Conservation (phyloP, 2,329 filamentous ascomycete species). For the Trematosphaeria pertusa region DNA sequence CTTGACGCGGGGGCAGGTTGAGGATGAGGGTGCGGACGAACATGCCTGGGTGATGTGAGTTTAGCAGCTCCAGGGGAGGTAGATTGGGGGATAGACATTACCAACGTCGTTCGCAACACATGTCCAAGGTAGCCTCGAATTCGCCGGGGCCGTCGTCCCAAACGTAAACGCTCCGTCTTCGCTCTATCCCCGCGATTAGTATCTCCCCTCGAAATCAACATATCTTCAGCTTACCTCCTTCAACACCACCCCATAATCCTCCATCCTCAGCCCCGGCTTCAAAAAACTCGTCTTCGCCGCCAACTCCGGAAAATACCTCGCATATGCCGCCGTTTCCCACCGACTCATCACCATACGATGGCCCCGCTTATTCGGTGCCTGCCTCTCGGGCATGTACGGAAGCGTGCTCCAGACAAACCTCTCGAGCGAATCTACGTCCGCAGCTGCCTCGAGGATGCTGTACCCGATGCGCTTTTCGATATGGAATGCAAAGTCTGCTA, state of each 20-base stretch:
- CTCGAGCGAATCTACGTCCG: neutral
- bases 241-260: conserved; percentile 3
- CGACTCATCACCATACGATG: neutral
- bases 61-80: neutral
- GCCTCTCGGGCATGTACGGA: neutral
- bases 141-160: conserved; percentile 1
- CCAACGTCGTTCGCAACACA: conserved; percentile 11
- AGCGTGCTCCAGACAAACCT: neutral
- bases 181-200: neutral
- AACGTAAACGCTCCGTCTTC: conserved; percentile 3
- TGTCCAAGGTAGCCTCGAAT: conserved; percentile 3
- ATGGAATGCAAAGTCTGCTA: neutral
- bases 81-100: neutral
- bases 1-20: neutral
- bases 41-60: neutral
- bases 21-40: neutral
- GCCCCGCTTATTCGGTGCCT: neutral
- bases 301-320: neutral
- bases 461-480: neutral
- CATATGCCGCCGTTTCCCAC: neutral
- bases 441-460: conserved; percentile 1
- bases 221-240: neutral
- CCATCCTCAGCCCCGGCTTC: conserved; percentile 4
- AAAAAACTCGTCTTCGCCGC: neutral
- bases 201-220: neutral